Evolutionary conservation across 1,284 basidiomycete species (phyloP).

Genomic region (Ceratobasidium sp.): DNA sequence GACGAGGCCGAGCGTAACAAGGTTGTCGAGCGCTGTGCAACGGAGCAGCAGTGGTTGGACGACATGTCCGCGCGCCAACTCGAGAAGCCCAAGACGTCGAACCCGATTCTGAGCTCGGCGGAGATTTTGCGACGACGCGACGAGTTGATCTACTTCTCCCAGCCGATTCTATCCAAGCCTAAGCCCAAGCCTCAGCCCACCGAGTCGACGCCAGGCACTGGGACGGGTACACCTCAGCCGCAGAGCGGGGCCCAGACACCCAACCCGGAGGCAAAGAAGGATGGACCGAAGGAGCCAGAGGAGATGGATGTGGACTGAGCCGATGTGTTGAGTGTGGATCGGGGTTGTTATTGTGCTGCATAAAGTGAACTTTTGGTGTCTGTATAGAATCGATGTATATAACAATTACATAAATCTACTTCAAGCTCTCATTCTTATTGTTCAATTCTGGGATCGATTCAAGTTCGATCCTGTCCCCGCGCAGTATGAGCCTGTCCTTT

Average conservation of each 20-base stretch:
- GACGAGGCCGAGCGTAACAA: constrained; percentile 84
- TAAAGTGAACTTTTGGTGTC: background rate
- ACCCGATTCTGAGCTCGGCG: constrained; percentile 78
- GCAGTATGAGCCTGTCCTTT: background rate
- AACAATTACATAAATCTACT: constrained; percentile 35
- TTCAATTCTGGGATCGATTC: background rate
- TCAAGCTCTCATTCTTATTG: constrained; percentile 3
- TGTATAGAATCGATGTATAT: constrained; percentile 35
- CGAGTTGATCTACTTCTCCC: constrained; percentile 84
- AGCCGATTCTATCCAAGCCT: constrained; percentile 83
- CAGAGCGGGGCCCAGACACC: constrained; percentile 69
- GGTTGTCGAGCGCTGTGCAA: constrained; percentile 82
- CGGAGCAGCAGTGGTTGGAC: constrained; percentile 90
- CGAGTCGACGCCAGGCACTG: constrained; percentile 57
- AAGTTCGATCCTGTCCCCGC: background rate
- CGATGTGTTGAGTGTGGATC: background rate
- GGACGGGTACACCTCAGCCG: constrained; percentile 61
- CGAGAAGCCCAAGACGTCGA: constrained; percentile 85
- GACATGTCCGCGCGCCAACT: constrained; percentile 85
- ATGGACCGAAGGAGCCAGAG: constrained; percentile 58
- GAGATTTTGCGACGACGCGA: constrained; percentile 90
- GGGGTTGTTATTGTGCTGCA: constrained; percentile 21
- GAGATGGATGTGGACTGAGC: constrained; percentile 82
- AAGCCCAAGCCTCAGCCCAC: constrained; percentile 74
- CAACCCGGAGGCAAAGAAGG: constrained; percentile 53